Evolutionary conservation across 805 yeast genomes (phyloP).

Genomic region (Cyberlindnera petersonii): DNA sequence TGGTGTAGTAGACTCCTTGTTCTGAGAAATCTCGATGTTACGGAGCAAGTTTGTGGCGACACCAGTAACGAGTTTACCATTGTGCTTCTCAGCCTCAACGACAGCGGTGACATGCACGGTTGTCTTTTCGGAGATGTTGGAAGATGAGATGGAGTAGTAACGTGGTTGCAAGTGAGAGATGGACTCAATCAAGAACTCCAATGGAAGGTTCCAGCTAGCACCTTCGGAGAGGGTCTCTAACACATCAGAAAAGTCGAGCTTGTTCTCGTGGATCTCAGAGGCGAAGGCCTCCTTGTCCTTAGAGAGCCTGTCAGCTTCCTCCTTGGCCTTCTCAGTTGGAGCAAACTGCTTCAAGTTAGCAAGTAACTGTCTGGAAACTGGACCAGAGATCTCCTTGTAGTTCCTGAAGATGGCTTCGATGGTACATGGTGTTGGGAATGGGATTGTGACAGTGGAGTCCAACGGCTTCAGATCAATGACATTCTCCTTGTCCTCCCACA

Average conservation of each 20-base stretch:
- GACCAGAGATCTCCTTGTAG: conserved; percentile 87
- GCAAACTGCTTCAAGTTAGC: conserved; percentile 75
- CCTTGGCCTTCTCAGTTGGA: conserved; percentile 53
- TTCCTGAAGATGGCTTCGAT: conserved; percentile 81
- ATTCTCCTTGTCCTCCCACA: conserved; percentile 45
- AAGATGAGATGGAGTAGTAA: conserved; percentile 93
- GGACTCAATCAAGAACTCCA: conserved; percentile 78
- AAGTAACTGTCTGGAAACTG: conserved; percentile 86
- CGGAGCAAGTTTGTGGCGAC: conserved; percentile 87
- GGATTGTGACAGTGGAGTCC: conserved; percentile 62
- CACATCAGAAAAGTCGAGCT: conserved; percentile 73
- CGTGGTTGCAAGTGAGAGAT: conserved; percentile 85
- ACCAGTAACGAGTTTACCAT: conserved; percentile 46
- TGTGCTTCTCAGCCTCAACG: conserved; percentile 52
- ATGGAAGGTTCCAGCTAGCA: conserved; percentile 77
- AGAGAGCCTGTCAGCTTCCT: conserved; percentile 45
- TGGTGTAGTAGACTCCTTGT: conserved; percentile 41
- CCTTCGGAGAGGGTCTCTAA: conserved; percentile 60
- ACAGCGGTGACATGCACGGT: conserved; percentile 85
- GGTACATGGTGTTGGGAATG: conserved; percentile 82
- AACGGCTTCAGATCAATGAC: conserved; percentile 64
- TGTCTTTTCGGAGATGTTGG: conserved; percentile 72
- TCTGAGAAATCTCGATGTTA: conserved; percentile 60
- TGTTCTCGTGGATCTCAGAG: conserved; percentile 52
- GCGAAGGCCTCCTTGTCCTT: conserved; percentile 69